Evolutionary conservation across 2,329 filamentous ascomycete genomes (phyloP), one percentile per base, ranked within the genome.

Genomic region (Boeremia lycopersici): DNA sequence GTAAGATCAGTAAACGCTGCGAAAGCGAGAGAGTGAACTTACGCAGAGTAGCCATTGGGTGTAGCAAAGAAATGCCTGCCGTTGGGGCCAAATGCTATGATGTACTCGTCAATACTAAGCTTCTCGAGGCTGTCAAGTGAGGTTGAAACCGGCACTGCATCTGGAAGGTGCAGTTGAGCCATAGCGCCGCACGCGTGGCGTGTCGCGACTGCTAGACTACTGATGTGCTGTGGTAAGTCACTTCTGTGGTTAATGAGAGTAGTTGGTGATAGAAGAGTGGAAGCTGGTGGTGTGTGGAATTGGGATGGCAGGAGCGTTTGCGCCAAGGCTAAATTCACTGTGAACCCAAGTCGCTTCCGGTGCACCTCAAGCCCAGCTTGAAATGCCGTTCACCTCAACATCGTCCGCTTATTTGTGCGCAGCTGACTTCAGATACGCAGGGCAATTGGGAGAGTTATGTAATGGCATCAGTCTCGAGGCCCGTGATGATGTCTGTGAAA

Each of bases 41-140:
- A 72, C 68, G 61, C 60, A 7, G 53, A 58, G 48, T 67, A 74
- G 7, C 68, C 71, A 15, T 65, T 65, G 5, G 65, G 64, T 2
- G 65, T 71, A 26, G 53, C 69, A 25, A 60, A 59, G 19, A 73
- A 69, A 28, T 67, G 62, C 38, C 56, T 48, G 31, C 56, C 57
- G 2, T 50, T 50, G 8, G 61, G 62, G 8, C 70, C 64, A 34
- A 70, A 66, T 1, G 65, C 67, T 38, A 68, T 48, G 28, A 69
- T 60, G 30, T 74, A 73, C 11, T 65, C 19, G 17, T 72, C 62
- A 6, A 50, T 26, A n/a, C 39, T 34, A 19, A 65, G 59, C 2
- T 49, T 51, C 15, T 67, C 56, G 6, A 69, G 60, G 5, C 26
- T 51, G 30, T 39, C 28, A 4, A 69, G 59, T 5, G 48, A 56